These are phyloP conservation scores for Yamadazyma paraphyllophila DNA, from an alignment of 805 yeast species.

Conservation along the genomic window DNA sequence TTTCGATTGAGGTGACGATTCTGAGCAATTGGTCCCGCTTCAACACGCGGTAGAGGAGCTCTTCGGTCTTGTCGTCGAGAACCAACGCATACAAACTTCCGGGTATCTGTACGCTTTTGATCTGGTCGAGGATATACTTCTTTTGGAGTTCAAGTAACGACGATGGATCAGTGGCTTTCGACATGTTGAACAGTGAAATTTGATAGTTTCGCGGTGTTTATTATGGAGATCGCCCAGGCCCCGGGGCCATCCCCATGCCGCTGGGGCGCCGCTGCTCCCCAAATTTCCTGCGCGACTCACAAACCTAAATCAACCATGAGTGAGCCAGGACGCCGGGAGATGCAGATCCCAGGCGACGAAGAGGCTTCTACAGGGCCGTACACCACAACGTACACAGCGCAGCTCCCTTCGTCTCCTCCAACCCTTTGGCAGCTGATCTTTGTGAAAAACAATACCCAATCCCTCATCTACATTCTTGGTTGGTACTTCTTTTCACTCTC, in stretches of 20 bases:
- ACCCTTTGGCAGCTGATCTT: neutral
- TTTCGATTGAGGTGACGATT: constrained; percentile 62
- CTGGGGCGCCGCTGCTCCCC: no score
- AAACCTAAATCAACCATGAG: neutral
- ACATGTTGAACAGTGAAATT: constrained; percentile 2
- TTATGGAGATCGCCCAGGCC: no score
- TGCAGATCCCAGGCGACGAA: no score
- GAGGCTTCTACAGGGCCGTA: no score
- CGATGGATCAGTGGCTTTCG: constrained; percentile 19
- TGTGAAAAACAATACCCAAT: constrained; percentile 14
- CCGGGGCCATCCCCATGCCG: no score
- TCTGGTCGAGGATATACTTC: constrained; percentile 28
- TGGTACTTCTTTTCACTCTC: constrained; percentile 74
- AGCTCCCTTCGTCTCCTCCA: neutral
- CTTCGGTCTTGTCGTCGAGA: constrained; percentile 55
- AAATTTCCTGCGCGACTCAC: neutral
- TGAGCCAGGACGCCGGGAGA: neutral
- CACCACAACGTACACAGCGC: neutral
- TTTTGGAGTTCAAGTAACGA: constrained; percentile 30
- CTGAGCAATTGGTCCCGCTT: constrained; percentile 48
- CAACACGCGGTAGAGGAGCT: constrained; percentile 47
- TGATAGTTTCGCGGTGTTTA: no score
- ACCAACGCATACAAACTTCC: constrained; percentile 43
- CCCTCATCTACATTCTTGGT: constrained; percentile 41
- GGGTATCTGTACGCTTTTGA: constrained; percentile 28